phyloP scores from a whole-genome alignment of 495 filamentous ascomycete genomes.

The Parmelia sp. region DNA sequence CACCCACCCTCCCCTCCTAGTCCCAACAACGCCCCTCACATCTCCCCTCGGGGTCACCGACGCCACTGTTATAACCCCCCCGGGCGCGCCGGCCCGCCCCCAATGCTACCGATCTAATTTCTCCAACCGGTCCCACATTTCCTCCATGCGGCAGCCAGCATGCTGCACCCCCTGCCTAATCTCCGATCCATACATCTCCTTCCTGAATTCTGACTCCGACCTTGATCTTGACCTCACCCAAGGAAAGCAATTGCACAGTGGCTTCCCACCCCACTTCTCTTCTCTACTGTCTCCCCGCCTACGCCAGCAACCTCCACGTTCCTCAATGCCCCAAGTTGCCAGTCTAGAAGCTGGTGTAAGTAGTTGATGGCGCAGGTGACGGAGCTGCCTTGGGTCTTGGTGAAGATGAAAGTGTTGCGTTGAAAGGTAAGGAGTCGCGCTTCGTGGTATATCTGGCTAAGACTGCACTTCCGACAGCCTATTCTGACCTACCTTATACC shows the following conservation, averaged over 20 bases:
- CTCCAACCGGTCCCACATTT: neutral
- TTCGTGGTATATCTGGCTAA: slow-evolving; percentile 42
- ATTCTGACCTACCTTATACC: no score
- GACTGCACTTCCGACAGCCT: no score
- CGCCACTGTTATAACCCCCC: no score
- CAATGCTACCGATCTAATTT: neutral
- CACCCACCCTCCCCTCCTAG: neutral
- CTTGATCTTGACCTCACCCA: neutral
- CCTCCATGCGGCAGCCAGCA: neutral
- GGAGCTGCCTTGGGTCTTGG: slow-evolving; percentile 1
- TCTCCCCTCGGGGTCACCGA: neutral
- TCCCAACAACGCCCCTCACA: neutral
- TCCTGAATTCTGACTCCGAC: slow-evolving; percentile 5
- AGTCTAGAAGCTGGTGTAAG: neutral
- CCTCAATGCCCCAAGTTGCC: neutral
- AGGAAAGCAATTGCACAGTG: neutral
- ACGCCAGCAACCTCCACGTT: slow-evolving; percentile 2
- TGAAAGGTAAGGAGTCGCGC: slow-evolving; percentile 9
- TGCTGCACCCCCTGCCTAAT: neutral
- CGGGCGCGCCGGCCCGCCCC: no score
- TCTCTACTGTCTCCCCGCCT: neutral
- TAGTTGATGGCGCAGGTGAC: neutral
- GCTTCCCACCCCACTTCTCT: neutral
- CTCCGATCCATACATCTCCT: neutral
- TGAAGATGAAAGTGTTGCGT: slow-evolving; percentile 2